A percentile compares a stretch with the other conserved stretches of the same genome.
phyloP scores from a whole-genome alignment of 371 early-diverging fungal species.

The Synchytrium microbalum region DNA sequence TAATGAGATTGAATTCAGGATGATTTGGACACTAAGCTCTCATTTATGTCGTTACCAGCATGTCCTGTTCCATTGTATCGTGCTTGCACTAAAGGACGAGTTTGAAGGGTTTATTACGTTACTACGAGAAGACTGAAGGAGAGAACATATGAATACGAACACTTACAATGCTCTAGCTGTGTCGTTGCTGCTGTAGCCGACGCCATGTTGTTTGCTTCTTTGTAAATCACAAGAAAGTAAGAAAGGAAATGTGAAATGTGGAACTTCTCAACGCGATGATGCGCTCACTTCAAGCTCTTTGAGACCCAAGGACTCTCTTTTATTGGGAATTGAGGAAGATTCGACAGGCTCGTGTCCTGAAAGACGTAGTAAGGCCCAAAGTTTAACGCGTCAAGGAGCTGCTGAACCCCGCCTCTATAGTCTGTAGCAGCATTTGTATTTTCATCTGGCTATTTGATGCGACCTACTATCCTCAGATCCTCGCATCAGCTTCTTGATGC shows the following conservation, averaged over 20 bases:
- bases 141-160: not conserved
- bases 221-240: not conserved
- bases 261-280: no score
- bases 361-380: no score
- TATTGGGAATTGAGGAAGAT: no score
- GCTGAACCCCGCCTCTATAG: no score
- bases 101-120: not conserved
- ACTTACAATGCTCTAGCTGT: constrained; percentile 72
- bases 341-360: no score
- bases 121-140: not conserved
- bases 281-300: no score
- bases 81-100: constrained; percentile 57
- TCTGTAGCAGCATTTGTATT: no score
- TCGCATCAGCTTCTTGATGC: no score
- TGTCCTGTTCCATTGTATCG: constrained; percentile 87
- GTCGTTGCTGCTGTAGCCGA: constrained; percentile 59
- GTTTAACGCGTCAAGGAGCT: no score
- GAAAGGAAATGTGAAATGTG: not conserved
- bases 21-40: constrained; percentile 25
- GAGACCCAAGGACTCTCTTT: no score
- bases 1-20: not conserved
- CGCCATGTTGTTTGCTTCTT: constrained; percentile 12
- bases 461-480: no score
- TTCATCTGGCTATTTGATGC: no score
- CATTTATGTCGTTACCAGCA: constrained; percentile 85